These are phyloP conservation scores for Trichoderma gamsii DNA, from an alignment of 495 filamentous ascomycete species.

Conservation along the genomic window DNA sequence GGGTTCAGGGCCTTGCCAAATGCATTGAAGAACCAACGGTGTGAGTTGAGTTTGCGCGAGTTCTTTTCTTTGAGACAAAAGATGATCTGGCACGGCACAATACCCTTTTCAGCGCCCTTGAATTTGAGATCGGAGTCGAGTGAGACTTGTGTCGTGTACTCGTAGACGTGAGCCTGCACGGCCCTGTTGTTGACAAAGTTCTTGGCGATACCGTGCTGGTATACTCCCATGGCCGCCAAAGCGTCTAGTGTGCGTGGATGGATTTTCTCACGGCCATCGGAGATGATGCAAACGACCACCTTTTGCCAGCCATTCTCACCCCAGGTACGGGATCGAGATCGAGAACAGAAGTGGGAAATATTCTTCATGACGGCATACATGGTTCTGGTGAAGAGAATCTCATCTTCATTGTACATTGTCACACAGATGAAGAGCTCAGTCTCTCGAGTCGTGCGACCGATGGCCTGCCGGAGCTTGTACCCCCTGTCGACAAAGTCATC, in stretches of 20 bases:
- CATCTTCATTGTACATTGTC: slow-evolving; percentile 99
- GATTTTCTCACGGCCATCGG: slow-evolving; percentile 88
- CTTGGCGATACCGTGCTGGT: slow-evolving; percentile 97
- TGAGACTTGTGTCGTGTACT: slow-evolving; percentile 97
- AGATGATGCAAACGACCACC: slow-evolving; percentile 95
- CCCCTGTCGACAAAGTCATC: slow-evolving; percentile 85
- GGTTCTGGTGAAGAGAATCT: slow-evolving; percentile 90
- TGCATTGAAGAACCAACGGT: slow-evolving; percentile 99
- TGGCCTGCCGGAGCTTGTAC: slow-evolving; percentile 94
- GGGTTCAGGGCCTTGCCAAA: slow-evolving; percentile 90
- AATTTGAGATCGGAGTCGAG: slow-evolving; percentile 93
- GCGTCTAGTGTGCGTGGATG: slow-evolving; percentile 92
- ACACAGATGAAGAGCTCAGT: slow-evolving; percentile 98
- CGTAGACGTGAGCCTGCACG: slow-evolving; percentile 86
- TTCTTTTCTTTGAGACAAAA: slow-evolving; percentile 99
- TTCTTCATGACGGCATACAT: slow-evolving; percentile 99
- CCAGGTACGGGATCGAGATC: slow-evolving; percentile 90
- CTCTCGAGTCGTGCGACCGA: slow-evolving; percentile 76
- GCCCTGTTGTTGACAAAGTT: slow-evolving; percentile 91
- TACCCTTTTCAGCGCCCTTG: slow-evolving; percentile 98
- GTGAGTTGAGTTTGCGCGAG: slow-evolving; percentile 94
- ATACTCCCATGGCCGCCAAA: slow-evolving; percentile 96
- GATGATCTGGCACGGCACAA: slow-evolving; percentile 97
- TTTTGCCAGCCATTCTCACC: slow-evolving; percentile 98
- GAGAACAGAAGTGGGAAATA: slow-evolving; percentile 89